phyloP scores from a whole-genome alignment of 192 early-diverging fungal species.

The Chytriomyces hyalinus region DNA sequence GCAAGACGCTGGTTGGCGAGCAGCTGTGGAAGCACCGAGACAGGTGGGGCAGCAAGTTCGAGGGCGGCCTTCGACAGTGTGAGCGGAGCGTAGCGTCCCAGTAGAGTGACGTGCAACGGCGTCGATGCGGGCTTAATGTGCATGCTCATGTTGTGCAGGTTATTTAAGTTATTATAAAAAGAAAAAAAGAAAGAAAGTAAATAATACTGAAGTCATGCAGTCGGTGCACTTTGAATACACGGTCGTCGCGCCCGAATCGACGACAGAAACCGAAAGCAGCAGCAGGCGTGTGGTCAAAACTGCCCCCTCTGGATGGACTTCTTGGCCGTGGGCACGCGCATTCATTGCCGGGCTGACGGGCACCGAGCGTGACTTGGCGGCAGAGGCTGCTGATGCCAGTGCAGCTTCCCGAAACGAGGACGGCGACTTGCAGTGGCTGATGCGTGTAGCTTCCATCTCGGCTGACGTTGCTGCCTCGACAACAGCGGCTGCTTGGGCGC shows the following conservation, averaged over 20 bases:
- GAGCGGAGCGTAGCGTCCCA: not conserved
- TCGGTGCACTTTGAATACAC: not conserved
- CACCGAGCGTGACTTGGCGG: too few relatives aligned
- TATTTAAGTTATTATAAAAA: not conserved
- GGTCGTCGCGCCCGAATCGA: not conserved
- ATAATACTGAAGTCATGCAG: not conserved
- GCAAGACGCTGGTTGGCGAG: conserved; percentile 16
- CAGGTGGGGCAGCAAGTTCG: not conserved
- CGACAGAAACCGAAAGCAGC: not conserved
- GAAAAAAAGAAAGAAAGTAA: conserved; percentile 6
- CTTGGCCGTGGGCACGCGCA: too few relatives aligned
- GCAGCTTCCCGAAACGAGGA: too few relatives aligned
- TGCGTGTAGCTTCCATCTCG: too few relatives aligned
- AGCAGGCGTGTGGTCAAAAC: not conserved
- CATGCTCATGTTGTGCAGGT: not conserved
- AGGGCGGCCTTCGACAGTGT: not conserved
- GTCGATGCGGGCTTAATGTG: conserved; percentile 14
- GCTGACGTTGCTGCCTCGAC: too few relatives aligned
- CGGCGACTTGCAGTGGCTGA: too few relatives aligned
- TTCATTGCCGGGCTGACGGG: too few relatives aligned
- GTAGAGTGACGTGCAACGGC: conserved; percentile 16
- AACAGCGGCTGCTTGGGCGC: too few relatives aligned
- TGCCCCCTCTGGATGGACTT: too few relatives aligned
- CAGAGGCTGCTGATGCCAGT: too few relatives aligned
- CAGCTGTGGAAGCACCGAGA: conserved; percentile 3